Percentiles rank a stretch among this genome's conserved stretches.
Conservation (phyloP, 805 yeast species). For the Saccharomycopsis javanensis region DNA sequence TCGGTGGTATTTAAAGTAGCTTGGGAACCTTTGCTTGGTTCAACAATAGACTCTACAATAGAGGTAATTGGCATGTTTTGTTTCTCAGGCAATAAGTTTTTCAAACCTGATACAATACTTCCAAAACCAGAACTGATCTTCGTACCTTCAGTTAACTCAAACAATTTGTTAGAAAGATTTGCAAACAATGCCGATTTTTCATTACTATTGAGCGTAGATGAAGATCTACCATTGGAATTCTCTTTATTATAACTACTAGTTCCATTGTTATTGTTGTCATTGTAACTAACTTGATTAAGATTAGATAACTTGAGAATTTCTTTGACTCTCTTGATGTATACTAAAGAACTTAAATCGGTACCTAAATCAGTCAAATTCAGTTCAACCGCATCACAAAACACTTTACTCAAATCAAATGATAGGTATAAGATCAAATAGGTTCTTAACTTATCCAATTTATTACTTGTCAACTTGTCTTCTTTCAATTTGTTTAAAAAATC, state of each 20-base stretch:
- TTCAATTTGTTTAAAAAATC: constrained; percentile 53
- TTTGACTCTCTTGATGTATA: constrained; percentile 71
- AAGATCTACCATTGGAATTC: constrained; percentile 23
- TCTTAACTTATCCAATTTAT: constrained; percentile 66
- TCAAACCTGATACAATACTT: constrained; percentile 77
- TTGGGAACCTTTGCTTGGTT: constrained; percentile 57
- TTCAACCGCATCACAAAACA: constrained; percentile 53
- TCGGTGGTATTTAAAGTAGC: constrained; percentile 68
- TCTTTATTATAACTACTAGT: constrained; percentile 24
- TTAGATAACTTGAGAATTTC: constrained; percentile 54
- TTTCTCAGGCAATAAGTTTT: constrained; percentile 78
- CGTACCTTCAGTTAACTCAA: constrained; percentile 66
- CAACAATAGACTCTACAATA: constrained; percentile 85
- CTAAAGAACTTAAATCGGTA: constrained; percentile 53
- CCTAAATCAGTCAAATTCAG: constrained; percentile 47
- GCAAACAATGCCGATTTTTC: constrained; percentile 49
- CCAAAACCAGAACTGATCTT: constrained; percentile 83
- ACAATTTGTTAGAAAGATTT: constrained; percentile 65
- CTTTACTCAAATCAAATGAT: constrained; percentile 37
- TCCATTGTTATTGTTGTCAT: constrained; percentile 27
- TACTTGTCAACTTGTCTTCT: constrained; percentile 39
- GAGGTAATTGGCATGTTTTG: constrained; percentile 83
- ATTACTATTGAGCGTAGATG: constrained; percentile 20
- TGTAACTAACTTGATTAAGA: constrained; percentile 25
- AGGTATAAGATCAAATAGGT: constrained; percentile 76